Evolutionary conservation across 352 stramenopile genomes (phyloP).

Genomic region (Pilasporangium apinafurcum): DNA sequence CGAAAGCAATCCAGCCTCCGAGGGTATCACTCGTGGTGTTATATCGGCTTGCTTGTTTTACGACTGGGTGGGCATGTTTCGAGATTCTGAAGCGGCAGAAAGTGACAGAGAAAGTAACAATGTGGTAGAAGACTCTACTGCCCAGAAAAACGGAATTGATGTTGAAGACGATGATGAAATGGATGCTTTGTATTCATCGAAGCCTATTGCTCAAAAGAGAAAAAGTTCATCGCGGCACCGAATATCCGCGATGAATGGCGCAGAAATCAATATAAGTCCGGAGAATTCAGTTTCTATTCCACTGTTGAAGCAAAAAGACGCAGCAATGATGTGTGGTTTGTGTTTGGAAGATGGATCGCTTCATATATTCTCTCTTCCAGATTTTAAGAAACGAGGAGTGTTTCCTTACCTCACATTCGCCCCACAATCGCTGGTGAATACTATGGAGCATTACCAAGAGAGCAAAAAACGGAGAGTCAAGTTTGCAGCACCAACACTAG

Average conservation of each 20-base stretch:
- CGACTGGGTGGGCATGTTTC: slow-evolving; percentile 81
- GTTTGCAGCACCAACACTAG: slow-evolving; percentile 48
- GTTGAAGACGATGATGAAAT: slow-evolving; percentile 66
- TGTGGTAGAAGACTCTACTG: not conserved
- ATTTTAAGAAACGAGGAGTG: slow-evolving; percentile 75
- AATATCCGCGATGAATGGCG: not conserved
- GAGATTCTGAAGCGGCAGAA: slow-evolving; percentile 51
- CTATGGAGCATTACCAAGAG: slow-evolving; percentile 51
- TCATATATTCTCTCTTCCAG: slow-evolving; percentile 74
- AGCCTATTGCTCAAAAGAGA: slow-evolving; percentile 26
- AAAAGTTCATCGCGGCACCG: slow-evolving; percentile 10
- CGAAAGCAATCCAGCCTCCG: slow-evolving; percentile 12
- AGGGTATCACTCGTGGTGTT: slow-evolving; percentile 20
- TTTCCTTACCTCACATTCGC: slow-evolving; percentile 83
- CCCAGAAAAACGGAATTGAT: slow-evolving; percentile 10
- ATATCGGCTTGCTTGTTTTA: slow-evolving; percentile 78
- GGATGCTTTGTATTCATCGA: slow-evolving; percentile 58
- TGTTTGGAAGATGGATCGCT: slow-evolving; percentile 80
- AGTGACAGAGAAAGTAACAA: slow-evolving; percentile 26
- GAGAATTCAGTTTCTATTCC: slow-evolving; percentile 46
- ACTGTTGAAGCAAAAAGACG: slow-evolving; percentile 41
- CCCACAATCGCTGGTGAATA: slow-evolving; percentile 72
- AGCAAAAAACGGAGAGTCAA: slow-evolving; percentile 52
- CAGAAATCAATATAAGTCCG: slow-evolving; percentile 9
- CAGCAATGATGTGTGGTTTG: slow-evolving; percentile 75